These are phyloP conservation scores for Esteya vermicola DNA, from an alignment of 2,329 filamentous ascomycete species.

Conservation along the genomic window DNA sequence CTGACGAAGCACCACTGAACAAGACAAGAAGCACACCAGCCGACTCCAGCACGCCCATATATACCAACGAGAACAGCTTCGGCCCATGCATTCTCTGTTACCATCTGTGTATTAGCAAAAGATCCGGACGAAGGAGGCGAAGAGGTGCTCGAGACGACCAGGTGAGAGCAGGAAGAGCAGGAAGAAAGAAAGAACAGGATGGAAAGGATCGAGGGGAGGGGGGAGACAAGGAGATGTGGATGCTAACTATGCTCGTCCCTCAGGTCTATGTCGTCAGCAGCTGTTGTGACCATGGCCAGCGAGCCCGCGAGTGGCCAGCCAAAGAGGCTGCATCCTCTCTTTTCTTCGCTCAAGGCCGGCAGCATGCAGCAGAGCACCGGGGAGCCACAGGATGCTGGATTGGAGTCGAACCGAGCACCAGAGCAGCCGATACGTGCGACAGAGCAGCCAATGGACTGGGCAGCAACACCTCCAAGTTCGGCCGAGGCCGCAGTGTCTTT, in stretches of 20 bases:
- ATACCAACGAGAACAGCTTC: too few species aligned
- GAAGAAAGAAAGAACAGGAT: too few species aligned
- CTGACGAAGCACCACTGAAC: too few species aligned
- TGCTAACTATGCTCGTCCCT: background rate
- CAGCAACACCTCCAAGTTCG: too few species aligned
- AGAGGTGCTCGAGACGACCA: slow-evolving; percentile 1
- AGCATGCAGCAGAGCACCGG: slow-evolving; percentile 8
- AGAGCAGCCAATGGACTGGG: background rate
- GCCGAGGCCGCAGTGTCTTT: background rate
- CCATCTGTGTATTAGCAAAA: background rate
- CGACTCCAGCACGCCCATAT: too few species aligned
- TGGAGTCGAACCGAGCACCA: background rate
- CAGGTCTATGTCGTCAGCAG: slow-evolving; percentile 26
- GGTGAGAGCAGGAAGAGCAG: too few species aligned
- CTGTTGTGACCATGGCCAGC: slow-evolving; percentile 29
- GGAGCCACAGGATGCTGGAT: too few species aligned
- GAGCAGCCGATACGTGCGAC: background rate
- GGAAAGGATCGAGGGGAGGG: background rate
- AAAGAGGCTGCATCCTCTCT: slow-evolving; percentile 43
- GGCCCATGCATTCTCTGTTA: too few species aligned
- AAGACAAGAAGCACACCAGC: background rate
- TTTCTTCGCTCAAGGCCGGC: slow-evolving; percentile 18
- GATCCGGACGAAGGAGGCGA: background rate
- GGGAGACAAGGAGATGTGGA: slow-evolving; percentile 3
- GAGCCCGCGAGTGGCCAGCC: slow-evolving; percentile 17